Base-by-base conservation (phyloP, 192 early-diverging fungal genomes). In the Rhizophagus prolifer region DNA sequence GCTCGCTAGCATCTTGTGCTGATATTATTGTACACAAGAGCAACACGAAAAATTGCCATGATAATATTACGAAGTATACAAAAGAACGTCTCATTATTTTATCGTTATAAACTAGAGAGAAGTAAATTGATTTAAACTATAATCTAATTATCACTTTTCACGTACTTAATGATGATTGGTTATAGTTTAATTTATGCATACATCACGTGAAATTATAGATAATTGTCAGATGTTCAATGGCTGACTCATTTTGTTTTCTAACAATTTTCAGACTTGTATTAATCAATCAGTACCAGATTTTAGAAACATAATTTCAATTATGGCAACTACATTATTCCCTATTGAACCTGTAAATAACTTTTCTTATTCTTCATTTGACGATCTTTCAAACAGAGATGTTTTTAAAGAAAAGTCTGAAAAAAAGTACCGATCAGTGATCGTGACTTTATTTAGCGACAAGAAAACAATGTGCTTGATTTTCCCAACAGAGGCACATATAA, bases 391-490 rank as follows among this genome's bases (percentile, higher is more conserved):
- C 16, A 16, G 16, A 14, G 14, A 54, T 54, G 50, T 21, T 54
- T 54, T 19, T 19, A 54, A 54, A 6, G 50, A 54, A 54, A 54
- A 54, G 50, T 16, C 50, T 21, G 50, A 54, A 16, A 19, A 7
- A 54, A 14, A 62, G 8, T 62, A 62, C 8, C 68, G 44, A 70
- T 70, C 68, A 3, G 68, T 70, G 23, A 70, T 70, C 9, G 44
- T 70, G 5, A 70, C 41, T 26, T 23, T 70, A 26, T 70, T 70
- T 34, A 47, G 68, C 5, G 21, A 12, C 13, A 26, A 9, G 13
- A 47, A 26, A 3, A 38, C 68, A 13, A 26, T 70, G 13, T 70
- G 68, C 4, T 46, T 70, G 25, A 3, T 14, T 50, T 70, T 50
- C 50, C 44, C 68, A 13, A 44, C 68, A 10, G 41, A 23, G 16